Evolutionary conservation across 371 early-diverging fungal genomes (phyloP), one percentile per base, ranked within the genome.

Genomic region (Mucor plumbeus): DNA sequence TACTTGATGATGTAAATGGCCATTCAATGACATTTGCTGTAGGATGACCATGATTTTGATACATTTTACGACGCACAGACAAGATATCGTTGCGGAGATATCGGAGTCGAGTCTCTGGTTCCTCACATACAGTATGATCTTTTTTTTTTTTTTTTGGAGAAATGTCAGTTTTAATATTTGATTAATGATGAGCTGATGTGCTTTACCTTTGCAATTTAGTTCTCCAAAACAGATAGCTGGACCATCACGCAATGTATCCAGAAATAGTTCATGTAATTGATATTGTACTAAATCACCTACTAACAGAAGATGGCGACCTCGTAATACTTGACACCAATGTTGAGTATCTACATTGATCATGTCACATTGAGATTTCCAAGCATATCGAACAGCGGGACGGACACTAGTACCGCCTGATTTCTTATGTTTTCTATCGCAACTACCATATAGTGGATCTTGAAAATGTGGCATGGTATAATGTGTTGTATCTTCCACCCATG

Each of bases 221-320:
- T 87, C 89, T 7, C 89, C 87, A 74, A 73, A 82, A 55, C 87
- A 88, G n/a, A 70, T 76, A 31, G 76, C 76, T 0, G 83, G 82
- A 0, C 81, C 81, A 39, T 78, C 78, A 21, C 84, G 72, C 31
- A 84, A 65, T 0, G 80, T 70, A 59, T 85, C 80, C 44, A 86
- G 64, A 44, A 87, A 69, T 7, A 85, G 55, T 44, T 88, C 87
- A 68, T 87, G 87, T 21, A 87, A 66, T 60, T 87, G 87, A 60
- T 80, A 85, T 19, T 85, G 85, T 0, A 85, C 78, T n/a, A 83
- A 63, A 69, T 88, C 87, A 21, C 89, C 89, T 0, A 84, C 87
- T 2, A 88, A 40, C 9, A 86, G 67, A 6, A 87, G 54, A 63
- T 79, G 65, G 5, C 78, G 43, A 2, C 84, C 80, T 21, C 61